Conservation (phyloP, 371 early-diverging fungal genomes). For the Zychaea mexicana region DNA sequence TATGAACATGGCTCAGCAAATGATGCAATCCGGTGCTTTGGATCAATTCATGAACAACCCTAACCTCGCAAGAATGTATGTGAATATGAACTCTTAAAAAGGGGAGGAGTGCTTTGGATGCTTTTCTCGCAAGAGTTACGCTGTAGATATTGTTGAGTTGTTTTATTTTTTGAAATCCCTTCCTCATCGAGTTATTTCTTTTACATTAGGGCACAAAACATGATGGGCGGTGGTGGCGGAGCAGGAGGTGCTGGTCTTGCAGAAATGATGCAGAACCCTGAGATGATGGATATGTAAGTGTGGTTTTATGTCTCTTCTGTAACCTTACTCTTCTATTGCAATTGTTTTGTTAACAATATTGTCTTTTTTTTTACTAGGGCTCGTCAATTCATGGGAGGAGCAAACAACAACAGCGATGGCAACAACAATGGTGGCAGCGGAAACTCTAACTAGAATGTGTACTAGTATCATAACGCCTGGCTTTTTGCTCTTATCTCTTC, state of each 20-base stretch:
- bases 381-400: constrained; percentile 68
- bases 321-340: too few species aligned
- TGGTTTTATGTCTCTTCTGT: neutral
- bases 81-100: neutral
- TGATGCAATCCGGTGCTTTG: constrained; percentile 92
- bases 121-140: constrained; percentile 5
- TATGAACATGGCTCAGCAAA: constrained; percentile 93
- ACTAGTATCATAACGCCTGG: neutral
- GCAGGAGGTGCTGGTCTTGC: constrained; percentile 55
- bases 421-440: constrained; percentile 10
- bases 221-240: constrained; percentile 68
- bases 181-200: too few species aligned
- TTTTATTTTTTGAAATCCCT: too few species aligned
- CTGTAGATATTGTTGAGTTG: too few species aligned
- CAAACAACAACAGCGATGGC: constrained; percentile 18
- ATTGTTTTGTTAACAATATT: neutral
- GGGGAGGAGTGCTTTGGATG: neutral
- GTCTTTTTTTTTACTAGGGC: constrained; percentile 51
- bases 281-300: constrained; percentile 72
- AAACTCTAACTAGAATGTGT: neutral
- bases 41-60: constrained; percentile 90
- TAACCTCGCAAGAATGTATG: constrained; percentile 77
- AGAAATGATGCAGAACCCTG: constrained; percentile 81
- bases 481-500: neutral
- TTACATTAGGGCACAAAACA: constrained; percentile 79